Evolutionary conservation across 805 yeast genomes (phyloP).

Genomic region (Candida koratica): DNA sequence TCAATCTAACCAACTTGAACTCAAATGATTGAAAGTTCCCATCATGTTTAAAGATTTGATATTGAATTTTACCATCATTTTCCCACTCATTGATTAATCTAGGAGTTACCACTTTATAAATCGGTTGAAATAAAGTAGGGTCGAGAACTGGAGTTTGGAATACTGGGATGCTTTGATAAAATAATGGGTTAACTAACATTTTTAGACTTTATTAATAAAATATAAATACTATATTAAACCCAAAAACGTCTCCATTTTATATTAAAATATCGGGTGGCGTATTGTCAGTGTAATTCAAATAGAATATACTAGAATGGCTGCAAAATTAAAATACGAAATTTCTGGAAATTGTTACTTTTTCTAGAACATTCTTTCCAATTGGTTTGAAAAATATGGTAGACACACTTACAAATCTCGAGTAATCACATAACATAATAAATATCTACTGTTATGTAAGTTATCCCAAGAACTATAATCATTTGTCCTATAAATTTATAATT

Average conservation of each 20-base stretch:
- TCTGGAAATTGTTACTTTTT: too few species aligned
- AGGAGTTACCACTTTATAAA: slow-evolving; percentile 17
- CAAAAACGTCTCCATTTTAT: slow-evolving; percentile 8
- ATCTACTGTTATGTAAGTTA: too few species aligned
- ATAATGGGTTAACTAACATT: slow-evolving; percentile 19
- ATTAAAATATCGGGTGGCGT: neutral
- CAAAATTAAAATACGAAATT: slow-evolving; percentile 6
- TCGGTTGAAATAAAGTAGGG: slow-evolving; percentile 1
- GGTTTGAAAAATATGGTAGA: too few species aligned
- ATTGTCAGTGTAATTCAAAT: slow-evolving; percentile 3
- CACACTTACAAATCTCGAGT: too few species aligned
- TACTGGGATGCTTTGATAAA: slow-evolving; percentile 11
- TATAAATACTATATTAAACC: too few species aligned
- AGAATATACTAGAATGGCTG: slow-evolving; percentile 10
- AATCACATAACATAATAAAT: too few species aligned
- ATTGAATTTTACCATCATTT: slow-evolving; percentile 30
- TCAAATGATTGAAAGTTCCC: slow-evolving; percentile 35
- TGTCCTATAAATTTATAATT: too few species aligned
- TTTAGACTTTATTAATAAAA: too few species aligned
- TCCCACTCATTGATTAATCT: slow-evolving; percentile 35
- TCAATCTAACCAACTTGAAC: slow-evolving; percentile 24
- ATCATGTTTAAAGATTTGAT: slow-evolving; percentile 32
- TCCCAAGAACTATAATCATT: too few species aligned
- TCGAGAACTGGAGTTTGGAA: slow-evolving; percentile 7
- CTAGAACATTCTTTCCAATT: slow-evolving; percentile 1